Conservation (phyloP, 2,329 filamentous ascomycete species). For the Aspergillaceae sp. region DNA sequence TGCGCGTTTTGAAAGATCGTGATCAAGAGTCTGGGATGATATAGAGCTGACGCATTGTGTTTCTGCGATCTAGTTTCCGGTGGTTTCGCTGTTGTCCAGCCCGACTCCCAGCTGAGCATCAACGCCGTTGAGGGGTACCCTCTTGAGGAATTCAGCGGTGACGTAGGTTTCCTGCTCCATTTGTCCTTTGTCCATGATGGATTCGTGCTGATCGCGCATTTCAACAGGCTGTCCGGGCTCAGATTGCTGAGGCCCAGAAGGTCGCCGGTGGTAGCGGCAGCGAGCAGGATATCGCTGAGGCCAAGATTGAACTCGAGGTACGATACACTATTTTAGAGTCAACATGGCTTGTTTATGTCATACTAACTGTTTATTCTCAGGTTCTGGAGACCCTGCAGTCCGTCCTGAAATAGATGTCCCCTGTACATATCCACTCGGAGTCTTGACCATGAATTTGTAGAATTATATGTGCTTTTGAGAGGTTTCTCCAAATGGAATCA, state of each 20-base stretch:
- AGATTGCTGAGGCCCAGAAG: constrained; percentile 94
- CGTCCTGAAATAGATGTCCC: constrained; percentile 38
- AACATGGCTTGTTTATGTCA: constrained; percentile 1
- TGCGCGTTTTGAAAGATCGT: background rate
- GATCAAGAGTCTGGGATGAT: background rate
- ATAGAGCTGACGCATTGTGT: constrained; percentile 13
- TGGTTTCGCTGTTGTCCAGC: constrained; percentile 94
- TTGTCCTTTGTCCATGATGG: background rate
- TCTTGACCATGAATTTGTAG: constrained; percentile 29
- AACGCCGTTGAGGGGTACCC: constrained; percentile 95
- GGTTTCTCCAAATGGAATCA: background rate
- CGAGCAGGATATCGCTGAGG: constrained; percentile 96
- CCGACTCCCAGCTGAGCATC: constrained; percentile 90
- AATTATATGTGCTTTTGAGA: constrained; percentile 29
- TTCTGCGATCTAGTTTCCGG: constrained; percentile 62
- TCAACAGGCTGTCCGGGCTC: constrained; percentile 63
- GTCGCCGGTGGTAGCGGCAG: constrained; percentile 81
- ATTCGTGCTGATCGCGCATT: constrained; percentile 3
- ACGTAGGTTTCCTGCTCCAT: constrained; percentile 40
- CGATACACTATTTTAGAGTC: constrained; percentile 3
- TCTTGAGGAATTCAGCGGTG: constrained; percentile 90
- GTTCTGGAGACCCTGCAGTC: constrained; percentile 44
- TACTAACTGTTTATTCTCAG: constrained; percentile 18
- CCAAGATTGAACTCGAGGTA: constrained; percentile 98
- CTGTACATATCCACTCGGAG: constrained; percentile 34